A percentile compares a stretch with the other conserved stretches of the same genome.
Evolutionary conservation across 1,284 basidiomycete genomes (phyloP).

Genomic region (Moesziomyces sp.): DNA sequence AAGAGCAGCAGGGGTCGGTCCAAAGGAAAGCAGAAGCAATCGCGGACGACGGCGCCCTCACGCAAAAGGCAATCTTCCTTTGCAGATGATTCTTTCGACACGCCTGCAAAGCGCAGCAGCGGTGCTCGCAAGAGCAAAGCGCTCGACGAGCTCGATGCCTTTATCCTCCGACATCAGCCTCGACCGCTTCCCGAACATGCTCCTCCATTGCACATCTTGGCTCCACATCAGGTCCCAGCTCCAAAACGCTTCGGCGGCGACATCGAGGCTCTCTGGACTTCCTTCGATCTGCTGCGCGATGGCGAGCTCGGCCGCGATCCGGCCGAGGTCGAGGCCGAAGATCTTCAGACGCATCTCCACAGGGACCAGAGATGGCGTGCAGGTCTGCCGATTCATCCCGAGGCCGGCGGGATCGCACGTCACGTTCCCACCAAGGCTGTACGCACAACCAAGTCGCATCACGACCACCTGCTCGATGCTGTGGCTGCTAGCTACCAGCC

Average conservation of each 20-base stretch:
- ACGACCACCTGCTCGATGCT: constrained; percentile 52
- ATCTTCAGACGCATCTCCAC: constrained; percentile 31
- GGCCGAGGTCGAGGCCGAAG: constrained; percentile 24
- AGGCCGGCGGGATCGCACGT: constrained; percentile 20
- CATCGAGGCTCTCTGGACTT: constrained; percentile 22
- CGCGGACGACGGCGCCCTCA: constrained; percentile 2
- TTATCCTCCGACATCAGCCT: constrained; percentile 30
- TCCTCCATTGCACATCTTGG: constrained; percentile 39
- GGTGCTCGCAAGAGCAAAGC: constrained; percentile 36
- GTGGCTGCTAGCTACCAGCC: constrained; percentile 32
- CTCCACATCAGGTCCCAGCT: constrained; percentile 44
- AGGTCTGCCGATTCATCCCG: constrained; percentile 40
- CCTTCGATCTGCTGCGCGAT: constrained; percentile 45
- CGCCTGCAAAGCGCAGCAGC: constrained; percentile 15
- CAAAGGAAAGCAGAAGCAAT: constrained; percentile 9
- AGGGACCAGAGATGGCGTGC: constrained; percentile 44
- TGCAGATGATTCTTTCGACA: constrained; percentile 12
- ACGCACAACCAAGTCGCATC: constrained; percentile 43
- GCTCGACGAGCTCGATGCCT: constrained; percentile 36
- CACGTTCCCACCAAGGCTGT: constrained; percentile 29
- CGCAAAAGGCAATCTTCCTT: constrained; percentile 11
- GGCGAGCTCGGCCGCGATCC: constrained; percentile 20
- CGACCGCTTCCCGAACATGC: constrained; percentile 34
- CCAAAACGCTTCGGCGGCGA: constrained; percentile 31
- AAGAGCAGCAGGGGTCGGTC: constrained; percentile 1